Conservation (phyloP, 495 filamentous ascomycete species). For the Tetracladium setigerum region DNA sequence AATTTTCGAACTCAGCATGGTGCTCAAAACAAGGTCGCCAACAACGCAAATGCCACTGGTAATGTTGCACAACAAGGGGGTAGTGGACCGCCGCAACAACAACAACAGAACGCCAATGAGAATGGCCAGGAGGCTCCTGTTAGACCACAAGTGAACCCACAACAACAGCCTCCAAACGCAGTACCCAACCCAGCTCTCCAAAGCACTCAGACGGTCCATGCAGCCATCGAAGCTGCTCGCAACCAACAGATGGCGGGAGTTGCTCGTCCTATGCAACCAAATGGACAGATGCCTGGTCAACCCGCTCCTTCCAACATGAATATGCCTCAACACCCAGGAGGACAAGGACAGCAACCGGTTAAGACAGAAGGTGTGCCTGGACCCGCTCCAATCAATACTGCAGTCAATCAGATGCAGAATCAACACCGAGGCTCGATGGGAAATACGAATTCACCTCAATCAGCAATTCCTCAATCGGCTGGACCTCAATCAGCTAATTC, state of each 20-base stretch:
- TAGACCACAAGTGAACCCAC: constrained; percentile 20
- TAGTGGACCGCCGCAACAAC: not conserved
- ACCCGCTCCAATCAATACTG: constrained; percentile 20
- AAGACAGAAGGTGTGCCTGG: constrained; percentile 15
- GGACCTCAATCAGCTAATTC: constrained; percentile 24
- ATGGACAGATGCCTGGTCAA: constrained; percentile 5
- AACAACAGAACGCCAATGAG: not conserved
- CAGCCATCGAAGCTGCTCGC: constrained; percentile 45
- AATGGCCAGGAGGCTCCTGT: constrained; percentile 13
- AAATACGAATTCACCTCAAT: constrained; percentile 31
- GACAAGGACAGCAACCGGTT: constrained; percentile 1
- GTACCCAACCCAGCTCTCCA: constrained; percentile 16
- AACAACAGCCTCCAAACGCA: constrained; percentile 14
- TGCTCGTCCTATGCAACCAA: constrained; percentile 20
- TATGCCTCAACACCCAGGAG: constrained; percentile 10
- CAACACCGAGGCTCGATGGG: constrained; percentile 12
- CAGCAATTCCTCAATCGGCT: constrained; percentile 32
- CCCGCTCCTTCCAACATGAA: constrained; percentile 16
- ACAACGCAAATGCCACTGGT: constrained; percentile 4
- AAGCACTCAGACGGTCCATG: constrained; percentile 33
- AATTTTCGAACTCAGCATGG: constrained; percentile 16
- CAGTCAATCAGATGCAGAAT: constrained; percentile 15
- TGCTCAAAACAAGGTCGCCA: not conserved
- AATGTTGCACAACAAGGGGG: constrained; percentile 6
- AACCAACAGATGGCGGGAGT: constrained; percentile 36